A percentile compares a stretch with the other conserved stretches of the same genome.
phyloP scores from a whole-genome alignment of 805 yeast genomes.

The Saccharomycopsis vini region DNA sequence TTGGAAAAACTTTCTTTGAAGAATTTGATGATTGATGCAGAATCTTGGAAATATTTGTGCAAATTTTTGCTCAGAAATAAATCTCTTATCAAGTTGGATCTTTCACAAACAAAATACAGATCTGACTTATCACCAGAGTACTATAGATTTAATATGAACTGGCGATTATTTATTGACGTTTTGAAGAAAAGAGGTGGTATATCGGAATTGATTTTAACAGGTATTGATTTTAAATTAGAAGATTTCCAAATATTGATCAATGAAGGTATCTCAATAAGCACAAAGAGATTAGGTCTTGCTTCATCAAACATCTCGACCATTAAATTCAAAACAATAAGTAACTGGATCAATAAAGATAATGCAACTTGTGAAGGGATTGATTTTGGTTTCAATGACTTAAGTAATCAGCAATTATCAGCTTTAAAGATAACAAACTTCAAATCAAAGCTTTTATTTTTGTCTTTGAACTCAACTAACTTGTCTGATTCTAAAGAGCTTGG shows the following conservation, averaged over 20 bases:
- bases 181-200: conserved; percentile 62
- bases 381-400: conserved; percentile 71
- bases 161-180: conserved; percentile 69
- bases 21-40: conserved; percentile 62
- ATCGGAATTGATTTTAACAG: conserved; percentile 72
- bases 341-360: conserved; percentile 45
- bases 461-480: conserved; percentile 58
- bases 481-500: conserved; percentile 43
- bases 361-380: conserved; percentile 58
- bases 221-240: conserved; percentile 54
- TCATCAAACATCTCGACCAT: conserved; percentile 53
- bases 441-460: conserved; percentile 37
- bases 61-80: conserved; percentile 61
- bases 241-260: conserved; percentile 47
- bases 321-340: conserved; percentile 47
- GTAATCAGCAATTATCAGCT: conserved; percentile 25
- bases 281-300: conserved; percentile 67
- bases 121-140: conserved; percentile 26
- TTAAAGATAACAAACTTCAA: conserved; percentile 17
- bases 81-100: conserved; percentile 50
- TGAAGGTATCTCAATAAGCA: conserved; percentile 44
- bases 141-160: conserved; percentile 72
- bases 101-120: conserved; percentile 51
- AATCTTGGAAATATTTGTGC: conserved; percentile 75
- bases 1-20: conserved; percentile 68